Evolutionary conservation across 1,284 basidiomycete genomes (phyloP), one percentile per base, ranked within the genome.

Genomic region (Cryptococcus amylolentus): DNA sequence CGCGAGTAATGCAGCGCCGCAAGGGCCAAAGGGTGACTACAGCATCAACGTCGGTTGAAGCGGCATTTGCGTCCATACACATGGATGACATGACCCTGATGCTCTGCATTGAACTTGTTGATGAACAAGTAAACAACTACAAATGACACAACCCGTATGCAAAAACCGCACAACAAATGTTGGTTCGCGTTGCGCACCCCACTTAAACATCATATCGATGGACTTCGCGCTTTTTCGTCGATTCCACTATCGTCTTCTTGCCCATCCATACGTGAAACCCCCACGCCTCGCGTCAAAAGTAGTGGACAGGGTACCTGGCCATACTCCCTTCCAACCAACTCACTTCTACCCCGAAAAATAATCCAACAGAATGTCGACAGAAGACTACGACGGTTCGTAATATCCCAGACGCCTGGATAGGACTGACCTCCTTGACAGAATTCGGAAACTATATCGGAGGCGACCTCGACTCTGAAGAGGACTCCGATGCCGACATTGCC

Each of bases 401-500:
- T 18, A 10, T 14, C n/a, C 39, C 40, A 23, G 46, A 14, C 20
- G 2, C 43, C 49, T 28, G 50, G 40, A 52, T 14, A 20, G n/a
- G n/a, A 57, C 65, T 68, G 55, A 66, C 43, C 52, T 47, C n/a
- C n/a, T 28, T 0, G 38, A 14, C 56, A 73, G 74, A 80, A 80
- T 95, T 96, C 71, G 92, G 92, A 66, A 95, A 95, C 82, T 95
- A 94, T 78, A 92, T 95, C 71, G 92, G 92, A 62, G 91, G 86
- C 41, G 91, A 93, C 80, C 81, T 94, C 53, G 91, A 90, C 67
- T 93, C 91, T 38, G 91, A 92, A 73, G 88, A 89, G 43, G 90
- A 79, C n/a, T 76, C 69, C 42, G 75, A 73, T 51, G 57, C 63
- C 13, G 66, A 57, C 8, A 60, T 65, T 14, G 62, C 72, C 0